phyloP scores from a whole-genome alignment of 495 filamentous ascomycete species.

The Xylaria cubensis region DNA sequence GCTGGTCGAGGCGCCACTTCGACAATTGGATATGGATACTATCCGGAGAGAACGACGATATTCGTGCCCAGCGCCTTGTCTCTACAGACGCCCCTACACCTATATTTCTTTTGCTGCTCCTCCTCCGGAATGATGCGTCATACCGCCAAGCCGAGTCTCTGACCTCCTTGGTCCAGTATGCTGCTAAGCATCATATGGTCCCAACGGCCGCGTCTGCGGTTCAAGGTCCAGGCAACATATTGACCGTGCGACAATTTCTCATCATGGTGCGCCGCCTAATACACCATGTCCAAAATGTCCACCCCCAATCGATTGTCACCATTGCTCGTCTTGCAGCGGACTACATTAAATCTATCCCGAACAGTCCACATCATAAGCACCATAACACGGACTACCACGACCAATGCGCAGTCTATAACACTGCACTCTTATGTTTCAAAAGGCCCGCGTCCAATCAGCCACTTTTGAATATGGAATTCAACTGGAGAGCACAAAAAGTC shows the following conservation, averaged over 20 bases:
- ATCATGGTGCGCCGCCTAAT: conserved; percentile 43
- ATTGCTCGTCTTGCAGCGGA: conserved; percentile 43
- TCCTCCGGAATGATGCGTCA: conserved; percentile 42
- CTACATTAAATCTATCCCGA: conserved; percentile 43
- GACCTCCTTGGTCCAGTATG: conserved; percentile 41
- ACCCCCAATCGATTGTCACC: conserved; percentile 43
- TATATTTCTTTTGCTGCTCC: conserved; percentile 44
- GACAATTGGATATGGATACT: conserved; percentile 54
- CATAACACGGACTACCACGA: conserved; percentile 28
- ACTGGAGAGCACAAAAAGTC: conserved; percentile 54
- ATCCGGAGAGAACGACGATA: conserved; percentile 42
- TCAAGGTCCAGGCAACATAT: conserved; percentile 13
- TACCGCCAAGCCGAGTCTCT: conserved; percentile 40
- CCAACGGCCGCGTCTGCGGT: not conserved
- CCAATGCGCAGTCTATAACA: conserved; percentile 45
- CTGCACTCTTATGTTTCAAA: conserved; percentile 42
- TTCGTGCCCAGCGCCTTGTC: conserved; percentile 43
- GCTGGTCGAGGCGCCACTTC: conserved; percentile 38
- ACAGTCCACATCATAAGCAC: conserved; percentile 19
- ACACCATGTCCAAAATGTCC: conserved; percentile 39
- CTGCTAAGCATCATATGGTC: conserved; percentile 40
- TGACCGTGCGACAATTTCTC: conserved; percentile 42
- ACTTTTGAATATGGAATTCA: conserved; percentile 43
- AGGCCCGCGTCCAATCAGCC: conserved; percentile 37
- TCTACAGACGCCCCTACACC: conserved; percentile 44